Percentiles rank a stretch among this genome's conserved stretches.
phyloP scores from a whole-genome alignment of 2,329 filamentous ascomycete species.

The Calonectria henricotiae region DNA sequence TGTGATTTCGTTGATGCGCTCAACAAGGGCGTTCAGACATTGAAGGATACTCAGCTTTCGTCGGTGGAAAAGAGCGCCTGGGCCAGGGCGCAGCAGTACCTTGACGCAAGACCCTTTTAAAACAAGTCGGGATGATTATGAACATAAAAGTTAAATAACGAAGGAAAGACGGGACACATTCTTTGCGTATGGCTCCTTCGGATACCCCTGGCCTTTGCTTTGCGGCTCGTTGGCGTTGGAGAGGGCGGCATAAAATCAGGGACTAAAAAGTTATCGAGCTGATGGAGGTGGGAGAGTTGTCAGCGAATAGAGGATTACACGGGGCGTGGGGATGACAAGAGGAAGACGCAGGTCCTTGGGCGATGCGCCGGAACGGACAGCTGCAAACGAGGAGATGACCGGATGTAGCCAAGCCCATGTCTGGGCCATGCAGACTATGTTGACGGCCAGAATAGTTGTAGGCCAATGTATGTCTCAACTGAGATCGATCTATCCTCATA shows the following conservation, averaged over 20 bases:
- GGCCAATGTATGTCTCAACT: constrained; percentile 30
- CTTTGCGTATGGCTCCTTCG: constrained; percentile 46
- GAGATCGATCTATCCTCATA: constrained; percentile 28
- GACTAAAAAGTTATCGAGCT: constrained; percentile 50
- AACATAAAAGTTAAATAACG: constrained; percentile 44
- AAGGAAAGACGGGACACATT: constrained; percentile 39
- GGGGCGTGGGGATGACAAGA: constrained; percentile 46
- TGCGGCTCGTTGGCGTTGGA: constrained; percentile 51
- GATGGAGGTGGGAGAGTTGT: constrained; percentile 43
- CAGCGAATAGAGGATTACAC: constrained; percentile 33
- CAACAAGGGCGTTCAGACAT: constrained; percentile 70
- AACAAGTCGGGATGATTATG: constrained; percentile 42
- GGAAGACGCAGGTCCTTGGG: constrained; percentile 11
- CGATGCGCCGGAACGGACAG: constrained; percentile 5
- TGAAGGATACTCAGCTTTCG: constrained; percentile 67
- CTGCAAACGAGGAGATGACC: constrained; percentile 23
- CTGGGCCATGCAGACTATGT: constrained; percentile 33
- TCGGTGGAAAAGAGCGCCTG: constrained; percentile 67
- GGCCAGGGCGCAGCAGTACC: constrained; percentile 71
- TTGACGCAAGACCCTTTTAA: constrained; percentile 64
- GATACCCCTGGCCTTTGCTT: constrained; percentile 47
- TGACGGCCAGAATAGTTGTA: constrained; percentile 26
- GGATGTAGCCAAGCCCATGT: constrained; percentile 29
- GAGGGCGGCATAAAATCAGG: constrained; percentile 48
- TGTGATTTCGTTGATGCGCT: constrained; percentile 74